phyloP scores from a whole-genome alignment of 2,329 filamentous ascomycete genomes.

The Chlorencoelia australis region DNA sequence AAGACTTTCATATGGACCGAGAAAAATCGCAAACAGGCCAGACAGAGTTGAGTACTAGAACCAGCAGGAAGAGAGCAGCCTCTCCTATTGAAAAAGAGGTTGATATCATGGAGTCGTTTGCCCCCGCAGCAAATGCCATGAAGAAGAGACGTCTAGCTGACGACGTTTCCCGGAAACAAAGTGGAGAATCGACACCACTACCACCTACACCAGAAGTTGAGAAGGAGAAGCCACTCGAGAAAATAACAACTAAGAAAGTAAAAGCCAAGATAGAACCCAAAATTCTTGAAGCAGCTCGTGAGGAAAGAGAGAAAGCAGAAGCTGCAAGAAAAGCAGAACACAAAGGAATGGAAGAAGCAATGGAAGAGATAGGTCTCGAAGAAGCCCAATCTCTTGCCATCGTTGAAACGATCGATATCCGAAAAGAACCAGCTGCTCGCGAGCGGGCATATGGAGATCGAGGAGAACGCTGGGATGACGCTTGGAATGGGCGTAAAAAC shows the following conservation, averaged over 20 bases:
- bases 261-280: conserved; percentile 46
- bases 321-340: conserved; percentile 46
- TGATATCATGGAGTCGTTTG: conserved; percentile 56
- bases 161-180: conserved; percentile 37
- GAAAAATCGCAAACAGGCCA: conserved; percentile 11
- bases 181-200: conserved; percentile 23
- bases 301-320: conserved; percentile 51
- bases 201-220: conserved; percentile 9
- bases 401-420: conserved; percentile 65
- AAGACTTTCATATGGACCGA: conserved; percentile 11
- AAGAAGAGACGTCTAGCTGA: conserved; percentile 66
- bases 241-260: conserved; percentile 17
- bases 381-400: conserved; percentile 65
- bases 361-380: conserved; percentile 60
- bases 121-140: conserved; percentile 65
- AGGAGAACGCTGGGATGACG: conserved; percentile 66
- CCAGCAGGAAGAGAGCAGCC: conserved; percentile 34
- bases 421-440: conserved; percentile 23
- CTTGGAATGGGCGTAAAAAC: conserved; percentile 91
- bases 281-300: conserved; percentile 54
- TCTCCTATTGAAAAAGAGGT: conserved; percentile 29
- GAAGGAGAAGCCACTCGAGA: conserved; percentile 7
- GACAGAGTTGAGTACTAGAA: conserved; percentile 4
- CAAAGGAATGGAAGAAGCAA: conserved; percentile 41
- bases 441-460: conserved; percentile 27